phyloP scores from a whole-genome alignment of 169 alveolate genomes.

The Plasmodium yoelii region DNA sequence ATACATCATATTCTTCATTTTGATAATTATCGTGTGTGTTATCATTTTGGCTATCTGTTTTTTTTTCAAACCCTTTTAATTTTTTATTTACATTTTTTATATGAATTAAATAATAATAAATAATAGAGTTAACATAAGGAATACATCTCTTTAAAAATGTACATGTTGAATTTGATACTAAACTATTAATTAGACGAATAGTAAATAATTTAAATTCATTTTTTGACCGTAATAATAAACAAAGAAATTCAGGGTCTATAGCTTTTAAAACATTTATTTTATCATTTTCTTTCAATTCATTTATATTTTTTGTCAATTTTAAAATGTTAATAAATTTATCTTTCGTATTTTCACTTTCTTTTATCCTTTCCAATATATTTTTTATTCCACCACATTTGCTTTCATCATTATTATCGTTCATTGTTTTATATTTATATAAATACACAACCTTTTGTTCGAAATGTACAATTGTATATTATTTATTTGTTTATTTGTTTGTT shows the following conservation, averaged over 20 bases:
- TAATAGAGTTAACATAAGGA: conserved; percentile 56
- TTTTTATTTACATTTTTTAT: conserved; percentile 8
- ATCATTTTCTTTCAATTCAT: conserved; percentile 34
- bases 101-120: conserved; percentile 23
- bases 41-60: neutral
- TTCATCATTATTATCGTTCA: neutral
- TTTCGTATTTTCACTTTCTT: conserved; percentile 60
- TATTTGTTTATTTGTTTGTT: no score
- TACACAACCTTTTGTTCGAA: neutral
- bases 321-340: conserved; percentile 58
- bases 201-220: conserved; percentile 50
- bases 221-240: conserved; percentile 65
- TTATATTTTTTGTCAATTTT: conserved; percentile 35
- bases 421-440: neutral
- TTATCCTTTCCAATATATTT: conserved; percentile 40
- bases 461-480: no score
- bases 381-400: conserved; percentile 17
- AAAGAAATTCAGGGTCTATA: conserved; percentile 24
- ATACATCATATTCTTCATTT: neutral
- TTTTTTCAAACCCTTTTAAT: neutral
- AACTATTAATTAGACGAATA: conserved; percentile 61
- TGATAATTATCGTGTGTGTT: neutral
- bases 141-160: conserved; percentile 21
- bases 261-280: conserved; percentile 47
- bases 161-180: conserved; percentile 25